phyloP scores from a whole-genome alignment of 352 stramenopile species.

The Thraustotheca clavata region DNA sequence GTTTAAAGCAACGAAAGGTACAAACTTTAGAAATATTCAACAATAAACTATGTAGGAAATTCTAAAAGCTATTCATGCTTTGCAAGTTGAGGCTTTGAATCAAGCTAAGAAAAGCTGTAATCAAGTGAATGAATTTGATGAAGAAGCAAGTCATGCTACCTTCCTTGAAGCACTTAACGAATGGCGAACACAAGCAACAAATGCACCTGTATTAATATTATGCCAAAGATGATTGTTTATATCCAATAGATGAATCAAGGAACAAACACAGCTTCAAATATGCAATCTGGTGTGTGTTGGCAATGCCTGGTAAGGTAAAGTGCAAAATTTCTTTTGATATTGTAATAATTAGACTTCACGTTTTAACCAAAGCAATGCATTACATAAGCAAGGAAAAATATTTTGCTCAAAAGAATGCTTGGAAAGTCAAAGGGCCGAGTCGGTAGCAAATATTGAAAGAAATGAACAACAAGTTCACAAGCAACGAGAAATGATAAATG shows the following conservation, averaged over 20 bases:
- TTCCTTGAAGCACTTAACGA: constrained; percentile 16
- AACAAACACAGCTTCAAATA: not conserved
- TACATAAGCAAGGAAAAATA: too few species aligned
- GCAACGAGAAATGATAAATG: not conserved
- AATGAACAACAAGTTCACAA: not conserved
- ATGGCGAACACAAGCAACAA: not conserved
- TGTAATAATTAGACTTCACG: not conserved
- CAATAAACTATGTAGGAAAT: not conserved
- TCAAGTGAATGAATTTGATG: not conserved
- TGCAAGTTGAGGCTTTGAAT: not conserved
- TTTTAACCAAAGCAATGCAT: not conserved
- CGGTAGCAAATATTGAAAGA: too few species aligned
- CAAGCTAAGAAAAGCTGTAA: not conserved
- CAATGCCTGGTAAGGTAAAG: constrained; percentile 5
- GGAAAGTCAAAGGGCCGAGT: not conserved
- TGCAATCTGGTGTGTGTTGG: too few species aligned
- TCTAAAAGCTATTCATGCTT: not conserved
- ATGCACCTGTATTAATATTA: not conserved
- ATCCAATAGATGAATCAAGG: not conserved
- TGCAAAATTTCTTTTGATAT: not conserved
- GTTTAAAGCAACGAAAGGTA: constrained; percentile 20
- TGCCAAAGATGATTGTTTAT: not conserved
- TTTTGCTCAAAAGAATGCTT: not conserved
- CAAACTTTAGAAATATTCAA: not conserved
- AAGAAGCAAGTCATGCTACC: constrained; percentile 16